A percentile compares a stretch with the other conserved stretches of the same genome.
phyloP scores from a whole-genome alignment of 1,284 basidiomycete genomes.

The Leccinum huronense region DNA sequence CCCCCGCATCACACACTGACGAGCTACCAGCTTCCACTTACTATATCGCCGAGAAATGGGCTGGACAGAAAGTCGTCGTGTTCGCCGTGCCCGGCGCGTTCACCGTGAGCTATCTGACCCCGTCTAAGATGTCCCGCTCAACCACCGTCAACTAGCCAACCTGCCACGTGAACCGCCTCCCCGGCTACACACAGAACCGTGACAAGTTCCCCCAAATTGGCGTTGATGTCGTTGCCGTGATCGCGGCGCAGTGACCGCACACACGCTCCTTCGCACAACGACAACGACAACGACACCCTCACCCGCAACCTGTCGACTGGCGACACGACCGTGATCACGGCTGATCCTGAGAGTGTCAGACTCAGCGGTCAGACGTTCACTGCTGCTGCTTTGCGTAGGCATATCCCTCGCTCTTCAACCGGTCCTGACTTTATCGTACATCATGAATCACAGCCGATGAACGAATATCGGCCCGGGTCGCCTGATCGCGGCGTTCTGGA shows the following conservation, averaged over 20 bases:
- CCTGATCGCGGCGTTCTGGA: too few species aligned
- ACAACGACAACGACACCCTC: too few species aligned
- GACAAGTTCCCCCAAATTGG: constrained; percentile 73
- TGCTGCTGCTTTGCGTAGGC: too few species aligned
- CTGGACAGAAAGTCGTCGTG: constrained; percentile 81
- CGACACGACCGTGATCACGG: too few species aligned
- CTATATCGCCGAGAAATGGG: constrained; percentile 64
- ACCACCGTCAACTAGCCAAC: constrained; percentile 49
- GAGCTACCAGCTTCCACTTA: constrained; percentile 44
- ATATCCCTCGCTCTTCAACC: too few species aligned
- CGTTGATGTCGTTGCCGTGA: constrained; percentile 66
- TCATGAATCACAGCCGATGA: too few species aligned
- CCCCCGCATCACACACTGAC: not conserved
- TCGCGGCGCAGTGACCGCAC: constrained; percentile 44
- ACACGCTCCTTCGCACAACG: too few species aligned
- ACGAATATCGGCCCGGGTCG: too few species aligned
- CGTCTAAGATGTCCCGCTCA: not conserved
- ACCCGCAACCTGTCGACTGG: too few species aligned
- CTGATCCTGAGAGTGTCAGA: too few species aligned
- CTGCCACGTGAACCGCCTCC: constrained; percentile 72
- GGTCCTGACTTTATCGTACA: too few species aligned
- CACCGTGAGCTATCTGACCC: constrained; percentile 50
- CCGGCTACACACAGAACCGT: constrained; percentile 63
- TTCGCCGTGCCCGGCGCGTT: constrained; percentile 80
- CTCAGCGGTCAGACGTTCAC: too few species aligned